These are phyloP conservation scores for Globisporangium mamillatum DNA, from an alignment of 352 stramenopile genomes.

Conservation along the genomic window DNA sequence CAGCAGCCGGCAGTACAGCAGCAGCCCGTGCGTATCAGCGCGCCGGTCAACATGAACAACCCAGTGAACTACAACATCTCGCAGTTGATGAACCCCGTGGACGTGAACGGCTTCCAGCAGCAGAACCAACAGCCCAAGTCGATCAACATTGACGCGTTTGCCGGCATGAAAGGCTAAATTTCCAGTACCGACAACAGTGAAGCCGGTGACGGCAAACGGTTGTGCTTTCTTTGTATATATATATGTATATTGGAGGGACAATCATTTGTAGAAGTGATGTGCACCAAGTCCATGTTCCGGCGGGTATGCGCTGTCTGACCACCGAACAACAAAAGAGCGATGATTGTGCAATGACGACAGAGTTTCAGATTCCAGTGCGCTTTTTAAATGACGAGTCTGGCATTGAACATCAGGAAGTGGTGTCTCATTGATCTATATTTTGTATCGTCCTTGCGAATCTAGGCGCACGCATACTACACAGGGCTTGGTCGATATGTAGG, in stretches of 20 bases:
- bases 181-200: background rate
- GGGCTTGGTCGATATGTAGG: background rate
- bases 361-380: background rate
- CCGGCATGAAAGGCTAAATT: conserved; percentile 38
- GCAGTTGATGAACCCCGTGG: conserved; percentile 77
- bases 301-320: background rate
- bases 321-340: background rate
- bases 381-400: background rate
- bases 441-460: no score
- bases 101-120: conserved; percentile 39
- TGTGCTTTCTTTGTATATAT: background rate
- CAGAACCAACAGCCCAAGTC: conserved; percentile 40
- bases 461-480: background rate
- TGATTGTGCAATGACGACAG: background rate
- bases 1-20: background rate
- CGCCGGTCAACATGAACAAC: conserved; percentile 5
- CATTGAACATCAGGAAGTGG: background rate
- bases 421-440: no score
- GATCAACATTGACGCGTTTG: conserved; percentile 86
- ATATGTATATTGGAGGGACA: background rate
- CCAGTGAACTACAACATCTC: conserved; percentile 83
- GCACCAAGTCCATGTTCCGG: background rate
- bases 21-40: background rate
- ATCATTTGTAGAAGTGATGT: background rate
- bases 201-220: background rate